Conservation (phyloP, 2,329 filamentous ascomycete species). For the Penicillium nordicum region DNA sequence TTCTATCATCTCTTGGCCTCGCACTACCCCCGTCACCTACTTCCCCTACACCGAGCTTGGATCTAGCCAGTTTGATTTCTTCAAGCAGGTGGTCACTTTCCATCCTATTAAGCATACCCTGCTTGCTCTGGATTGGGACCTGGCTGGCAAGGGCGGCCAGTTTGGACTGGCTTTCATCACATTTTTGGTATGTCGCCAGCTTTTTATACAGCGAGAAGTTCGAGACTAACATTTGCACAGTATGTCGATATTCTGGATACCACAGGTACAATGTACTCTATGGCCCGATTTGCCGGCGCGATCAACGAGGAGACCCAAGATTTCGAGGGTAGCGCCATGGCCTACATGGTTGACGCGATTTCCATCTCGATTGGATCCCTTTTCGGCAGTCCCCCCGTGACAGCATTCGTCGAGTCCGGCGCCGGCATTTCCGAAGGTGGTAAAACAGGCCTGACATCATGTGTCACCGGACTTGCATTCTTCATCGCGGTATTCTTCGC, state of each 20-base stretch:
- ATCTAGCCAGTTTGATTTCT: slow-evolving; percentile 73
- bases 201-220: background rate
- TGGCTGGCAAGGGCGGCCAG: slow-evolving; percentile 65
- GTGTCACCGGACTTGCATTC: slow-evolving; percentile 76
- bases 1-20: slow-evolving; percentile 84
- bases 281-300: slow-evolving; percentile 78
- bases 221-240: slow-evolving; percentile 9
- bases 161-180: slow-evolving; percentile 83
- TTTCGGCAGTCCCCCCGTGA: slow-evolving; percentile 75
- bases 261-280: slow-evolving; percentile 83
- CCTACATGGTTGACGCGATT: slow-evolving; percentile 77
- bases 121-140: slow-evolving; percentile 69
- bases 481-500: slow-evolving; percentile 86
- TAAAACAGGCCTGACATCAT: slow-evolving; percentile 77
- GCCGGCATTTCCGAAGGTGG: slow-evolving; percentile 87
- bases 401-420: slow-evolving; percentile 84
- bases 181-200: slow-evolving; percentile 54
- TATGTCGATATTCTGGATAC: slow-evolving; percentile 88
- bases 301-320: slow-evolving; percentile 81
- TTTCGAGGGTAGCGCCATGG: slow-evolving; percentile 79
- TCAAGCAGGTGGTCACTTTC: slow-evolving; percentile 82
- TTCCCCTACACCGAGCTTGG: slow-evolving; percentile 72
- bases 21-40: slow-evolving; percentile 70
- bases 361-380: slow-evolving; percentile 76
- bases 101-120: slow-evolving; percentile 70